Evolutionary conservation across 2,329 filamentous ascomycete genomes (phyloP).

Genomic region (Talaromyces funiculosus): DNA sequence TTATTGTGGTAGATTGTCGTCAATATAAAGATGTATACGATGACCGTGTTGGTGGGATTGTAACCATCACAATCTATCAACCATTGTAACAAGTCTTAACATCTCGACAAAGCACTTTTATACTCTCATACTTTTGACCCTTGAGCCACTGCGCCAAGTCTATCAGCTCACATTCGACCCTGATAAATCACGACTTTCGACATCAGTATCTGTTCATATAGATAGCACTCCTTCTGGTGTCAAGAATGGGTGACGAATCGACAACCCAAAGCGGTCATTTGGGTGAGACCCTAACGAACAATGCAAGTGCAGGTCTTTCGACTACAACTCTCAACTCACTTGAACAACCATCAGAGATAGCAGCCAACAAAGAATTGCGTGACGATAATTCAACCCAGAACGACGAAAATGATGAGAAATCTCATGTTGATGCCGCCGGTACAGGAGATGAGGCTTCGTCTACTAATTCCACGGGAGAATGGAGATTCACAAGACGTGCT

Average conservation of each 20-base stretch:
- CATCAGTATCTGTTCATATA: not conserved
- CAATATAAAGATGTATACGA: not conserved
- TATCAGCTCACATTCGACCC: not conserved
- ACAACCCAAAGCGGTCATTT: not conserved
- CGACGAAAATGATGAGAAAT: not conserved
- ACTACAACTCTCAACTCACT: not conserved
- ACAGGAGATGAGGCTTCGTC: not conserved
- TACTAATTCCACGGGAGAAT: not conserved
- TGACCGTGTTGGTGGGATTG: not conserved
- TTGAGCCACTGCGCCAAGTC: not conserved
- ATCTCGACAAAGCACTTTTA: not conserved
- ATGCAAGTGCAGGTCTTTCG: not conserved
- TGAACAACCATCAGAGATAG: not conserved
- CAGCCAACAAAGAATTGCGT: not conserved
- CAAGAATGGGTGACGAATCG: not conserved
- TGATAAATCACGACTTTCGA: not conserved
- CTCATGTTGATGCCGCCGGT: not conserved
- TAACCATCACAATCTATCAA: not conserved
- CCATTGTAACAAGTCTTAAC: not conserved
- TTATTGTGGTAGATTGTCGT: not conserved
- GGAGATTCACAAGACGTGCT: constrained; percentile 5
- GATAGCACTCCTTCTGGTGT: not conserved
- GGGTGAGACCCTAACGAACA: not conserved
- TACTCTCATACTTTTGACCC: not conserved
- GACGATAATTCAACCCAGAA: not conserved